phyloP scores from a whole-genome alignment of 75 land plant genomes.

The Larix kaempferi region DNA sequence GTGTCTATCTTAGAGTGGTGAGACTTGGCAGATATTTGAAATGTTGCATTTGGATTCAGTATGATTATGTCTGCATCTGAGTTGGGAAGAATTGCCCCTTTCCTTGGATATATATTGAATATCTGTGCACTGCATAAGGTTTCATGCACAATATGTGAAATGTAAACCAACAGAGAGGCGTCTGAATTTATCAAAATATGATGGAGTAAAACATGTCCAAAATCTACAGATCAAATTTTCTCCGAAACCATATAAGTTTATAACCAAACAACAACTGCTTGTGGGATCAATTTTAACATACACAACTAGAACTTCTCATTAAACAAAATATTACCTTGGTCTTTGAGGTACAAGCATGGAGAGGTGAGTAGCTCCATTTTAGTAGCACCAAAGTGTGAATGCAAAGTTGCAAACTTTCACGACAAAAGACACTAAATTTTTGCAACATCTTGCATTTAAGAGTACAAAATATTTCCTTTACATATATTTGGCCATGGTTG shows the following conservation, averaged over 20 bases:
- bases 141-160: background rate
- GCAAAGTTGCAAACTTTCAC: no score
- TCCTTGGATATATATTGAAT: conserved; percentile 94
- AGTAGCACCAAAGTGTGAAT: no score
- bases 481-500: no score
- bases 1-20: conserved; percentile 93
- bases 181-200: background rate
- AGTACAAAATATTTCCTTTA: no score
- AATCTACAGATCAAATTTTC: background rate
- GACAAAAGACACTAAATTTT: no score
- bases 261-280: background rate
- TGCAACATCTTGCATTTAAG: no score
- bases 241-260: background rate
- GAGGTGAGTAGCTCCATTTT: no score
- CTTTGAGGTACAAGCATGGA: no score
- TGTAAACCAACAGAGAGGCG: background rate
- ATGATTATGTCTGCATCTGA: conserved; percentile 97
- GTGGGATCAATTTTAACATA: background rate
- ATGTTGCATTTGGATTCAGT: conserved; percentile 78
- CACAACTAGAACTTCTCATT: background rate
- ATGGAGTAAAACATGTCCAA: background rate
- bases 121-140: conserved; percentile 71
- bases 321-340: background rate
- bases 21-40: conserved; percentile 54
- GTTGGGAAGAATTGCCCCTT: conserved; percentile 93